These are phyloP conservation scores for Pythium brassicae DNA, from an alignment of 352 stramenopile genomes.

Conservation along the genomic window DNA sequence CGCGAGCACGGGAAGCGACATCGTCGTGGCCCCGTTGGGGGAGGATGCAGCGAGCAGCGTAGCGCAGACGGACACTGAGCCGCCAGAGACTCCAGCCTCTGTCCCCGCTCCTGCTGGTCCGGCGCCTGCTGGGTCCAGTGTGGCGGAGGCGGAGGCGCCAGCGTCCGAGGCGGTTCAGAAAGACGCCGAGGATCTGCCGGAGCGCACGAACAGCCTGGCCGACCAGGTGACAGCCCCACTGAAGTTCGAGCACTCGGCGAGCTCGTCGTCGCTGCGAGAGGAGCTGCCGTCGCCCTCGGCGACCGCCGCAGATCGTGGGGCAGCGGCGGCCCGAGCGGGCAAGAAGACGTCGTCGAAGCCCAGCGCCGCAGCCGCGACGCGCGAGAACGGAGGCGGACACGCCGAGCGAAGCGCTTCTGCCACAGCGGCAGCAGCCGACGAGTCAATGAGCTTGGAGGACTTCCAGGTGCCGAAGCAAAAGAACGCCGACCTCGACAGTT, in stretches of 20 bases:
- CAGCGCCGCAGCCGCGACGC: not conserved
- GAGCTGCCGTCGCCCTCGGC: not conserved
- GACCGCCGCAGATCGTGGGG: not conserved
- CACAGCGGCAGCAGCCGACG: conserved; percentile 17
- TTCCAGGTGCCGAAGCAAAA: conserved; percentile 64
- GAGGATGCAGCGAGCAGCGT: not conserved
- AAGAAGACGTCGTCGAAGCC: not conserved
- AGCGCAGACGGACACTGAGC: not conserved
- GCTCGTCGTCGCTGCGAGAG: conserved; percentile 3
- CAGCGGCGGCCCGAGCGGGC: not conserved
- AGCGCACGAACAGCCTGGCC: conserved; percentile 29
- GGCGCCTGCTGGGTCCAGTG: not conserved
- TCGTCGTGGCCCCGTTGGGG: conserved; percentile 26
- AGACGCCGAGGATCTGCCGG: conserved; percentile 51
- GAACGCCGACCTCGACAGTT: conserved; percentile 60
- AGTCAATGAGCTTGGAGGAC: conserved; percentile 62
- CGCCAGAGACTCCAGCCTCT: not conserved
- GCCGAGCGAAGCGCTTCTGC: not conserved
- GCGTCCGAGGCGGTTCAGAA: conserved; percentile 11
- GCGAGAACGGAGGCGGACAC: too few relatives aligned
- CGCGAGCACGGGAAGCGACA: conserved; percentile 26
- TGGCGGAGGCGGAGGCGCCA: not conserved
- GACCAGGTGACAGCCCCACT: conserved; percentile 24
- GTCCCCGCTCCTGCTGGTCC: not conserved
- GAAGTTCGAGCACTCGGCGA: conserved; percentile 40